Evolutionary conservation across 768 basidiomycete species (phyloP).

Genomic region (Leccinum subgranulosum): DNA sequence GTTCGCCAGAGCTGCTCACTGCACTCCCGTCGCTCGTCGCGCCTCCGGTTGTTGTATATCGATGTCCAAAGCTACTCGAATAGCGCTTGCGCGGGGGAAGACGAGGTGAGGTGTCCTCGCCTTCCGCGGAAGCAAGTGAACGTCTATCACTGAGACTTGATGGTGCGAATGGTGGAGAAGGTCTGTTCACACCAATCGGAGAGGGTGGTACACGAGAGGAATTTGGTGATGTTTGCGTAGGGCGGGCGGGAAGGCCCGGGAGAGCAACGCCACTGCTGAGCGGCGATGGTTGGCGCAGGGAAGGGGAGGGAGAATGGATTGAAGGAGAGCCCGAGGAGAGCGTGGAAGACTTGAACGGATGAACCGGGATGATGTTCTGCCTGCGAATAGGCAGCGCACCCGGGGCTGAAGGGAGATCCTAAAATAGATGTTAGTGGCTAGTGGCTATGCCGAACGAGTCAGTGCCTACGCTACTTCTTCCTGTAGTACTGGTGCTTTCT

Average conservation of each 20-base stretch:
- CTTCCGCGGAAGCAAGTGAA: slow-evolving; percentile 35
- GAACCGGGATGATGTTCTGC: slow-evolving; percentile 39
- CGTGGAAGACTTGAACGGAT: slow-evolving; percentile 50
- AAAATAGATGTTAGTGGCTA: slow-evolving; percentile 8
- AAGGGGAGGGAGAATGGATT: slow-evolving; percentile 46
- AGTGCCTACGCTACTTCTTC: slow-evolving; percentile 28
- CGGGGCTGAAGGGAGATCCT: slow-evolving; percentile 39
- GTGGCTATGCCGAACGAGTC: background rate
- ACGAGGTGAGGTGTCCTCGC: slow-evolving; percentile 30
- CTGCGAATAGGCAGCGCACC: slow-evolving; percentile 44
- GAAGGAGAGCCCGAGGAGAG: slow-evolving; percentile 50
- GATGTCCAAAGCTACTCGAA: slow-evolving; percentile 75
- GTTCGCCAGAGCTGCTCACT: slow-evolving; percentile 16
- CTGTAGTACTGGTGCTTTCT: slow-evolving; percentile 47
- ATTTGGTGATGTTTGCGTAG: slow-evolving; percentile 37
- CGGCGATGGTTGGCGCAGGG: slow-evolving; percentile 45
- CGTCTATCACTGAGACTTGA: slow-evolving; percentile 42
- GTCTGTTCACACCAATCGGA: slow-evolving; percentile 34
- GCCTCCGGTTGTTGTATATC: slow-evolving; percentile 48
- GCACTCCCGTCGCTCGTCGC: slow-evolving; percentile 37
- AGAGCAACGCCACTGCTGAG: slow-evolving; percentile 31
- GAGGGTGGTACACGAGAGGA: slow-evolving; percentile 42
- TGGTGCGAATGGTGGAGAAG: slow-evolving; percentile 41
- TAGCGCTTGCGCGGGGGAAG: slow-evolving; percentile 54
- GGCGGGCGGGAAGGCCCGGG: slow-evolving; percentile 36